Conservation (phyloP, 169 alveolate genomes). For the Plasmodium gaboni region DNA sequence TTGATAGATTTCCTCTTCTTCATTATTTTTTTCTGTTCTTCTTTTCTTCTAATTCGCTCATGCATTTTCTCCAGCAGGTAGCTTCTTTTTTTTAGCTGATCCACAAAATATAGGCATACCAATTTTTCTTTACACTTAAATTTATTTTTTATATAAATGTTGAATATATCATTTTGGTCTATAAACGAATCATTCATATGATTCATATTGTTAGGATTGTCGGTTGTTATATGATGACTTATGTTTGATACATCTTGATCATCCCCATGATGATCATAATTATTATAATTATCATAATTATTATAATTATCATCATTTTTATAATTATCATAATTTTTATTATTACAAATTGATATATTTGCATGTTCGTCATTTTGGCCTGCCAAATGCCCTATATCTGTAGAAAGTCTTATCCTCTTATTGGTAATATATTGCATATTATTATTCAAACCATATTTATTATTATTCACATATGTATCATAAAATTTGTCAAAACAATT, state of each 20-base stretch:
- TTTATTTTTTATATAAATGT: constrained; percentile 27
- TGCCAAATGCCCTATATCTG: neutral
- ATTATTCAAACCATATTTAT: neutral
- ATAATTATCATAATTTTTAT: neutral
- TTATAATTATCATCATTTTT: neutral
- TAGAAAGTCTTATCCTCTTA: too few relatives aligned
- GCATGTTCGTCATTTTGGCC: neutral
- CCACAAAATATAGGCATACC: constrained; percentile 35
- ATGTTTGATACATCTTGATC: neutral
- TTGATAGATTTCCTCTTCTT: neutral
- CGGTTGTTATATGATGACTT: neutral
- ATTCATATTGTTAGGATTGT: neutral
- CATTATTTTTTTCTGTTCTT: constrained; percentile 2
- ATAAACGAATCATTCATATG: neutral
- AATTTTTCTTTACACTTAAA: constrained; percentile 49
- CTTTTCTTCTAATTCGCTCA: constrained; percentile 2
- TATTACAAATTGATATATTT: neutral
- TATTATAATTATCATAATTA: neutral
- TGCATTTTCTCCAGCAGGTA: neutral
- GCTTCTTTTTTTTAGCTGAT: constrained; percentile 7
- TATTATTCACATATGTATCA: neutral
- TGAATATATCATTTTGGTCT: neutral
- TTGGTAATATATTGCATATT: neutral
- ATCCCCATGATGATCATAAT: neutral
- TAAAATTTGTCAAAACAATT: constrained; percentile 59